Evolutionary conservation across 2,329 filamentous ascomycete species (phyloP).

Genomic region (Nigrospora osmanthi): DNA sequence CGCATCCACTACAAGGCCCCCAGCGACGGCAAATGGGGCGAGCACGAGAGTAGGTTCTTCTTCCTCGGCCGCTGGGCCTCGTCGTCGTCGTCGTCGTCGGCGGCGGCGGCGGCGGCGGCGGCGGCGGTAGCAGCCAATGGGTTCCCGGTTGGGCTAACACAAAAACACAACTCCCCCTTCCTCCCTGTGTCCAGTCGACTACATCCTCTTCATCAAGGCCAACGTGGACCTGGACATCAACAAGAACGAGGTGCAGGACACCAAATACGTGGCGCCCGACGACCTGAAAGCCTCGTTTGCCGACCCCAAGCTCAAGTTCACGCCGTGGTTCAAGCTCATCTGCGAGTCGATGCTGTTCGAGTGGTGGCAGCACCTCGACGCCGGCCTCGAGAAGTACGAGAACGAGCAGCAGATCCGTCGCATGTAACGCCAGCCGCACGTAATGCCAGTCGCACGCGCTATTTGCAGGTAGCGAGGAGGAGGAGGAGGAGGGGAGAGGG

Average conservation of each 20-base stretch:
- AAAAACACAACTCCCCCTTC: neutral
- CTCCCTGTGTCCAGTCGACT: slow-evolving; percentile 62
- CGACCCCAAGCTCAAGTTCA: slow-evolving; percentile 76
- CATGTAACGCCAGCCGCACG: slow-evolving; percentile 43
- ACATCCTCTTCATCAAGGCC: slow-evolving; percentile 96
- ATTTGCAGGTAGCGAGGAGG: too few relatives aligned
- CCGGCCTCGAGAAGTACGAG: slow-evolving; percentile 74
- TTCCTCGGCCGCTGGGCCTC: neutral
- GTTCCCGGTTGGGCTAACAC: neutral
- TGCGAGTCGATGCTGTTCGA: slow-evolving; percentile 96
- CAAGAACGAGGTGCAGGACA: slow-evolving; percentile 81
- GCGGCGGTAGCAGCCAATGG: too few relatives aligned
- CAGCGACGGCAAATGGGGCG: slow-evolving; percentile 95
- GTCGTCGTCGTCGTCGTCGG: neutral
- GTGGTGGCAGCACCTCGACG: slow-evolving; percentile 87
- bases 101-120: too few relatives aligned
- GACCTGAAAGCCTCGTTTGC: slow-evolving; percentile 80
- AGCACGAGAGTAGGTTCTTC: slow-evolving; percentile 81
- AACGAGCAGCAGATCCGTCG: slow-evolving; percentile 82
- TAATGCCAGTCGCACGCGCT: slow-evolving; percentile 3
- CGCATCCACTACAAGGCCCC: slow-evolving; percentile 97
- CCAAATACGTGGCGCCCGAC: slow-evolving; percentile 74
- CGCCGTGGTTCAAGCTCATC: slow-evolving; percentile 98
- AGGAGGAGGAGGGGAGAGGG: too few relatives aligned
- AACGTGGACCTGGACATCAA: slow-evolving; percentile 79